A percentile compares a stretch with the other conserved stretches of the same genome.
Evolutionary conservation across 768 basidiomycete genomes (phyloP).

Genomic region (Dentipellis sp.): DNA sequence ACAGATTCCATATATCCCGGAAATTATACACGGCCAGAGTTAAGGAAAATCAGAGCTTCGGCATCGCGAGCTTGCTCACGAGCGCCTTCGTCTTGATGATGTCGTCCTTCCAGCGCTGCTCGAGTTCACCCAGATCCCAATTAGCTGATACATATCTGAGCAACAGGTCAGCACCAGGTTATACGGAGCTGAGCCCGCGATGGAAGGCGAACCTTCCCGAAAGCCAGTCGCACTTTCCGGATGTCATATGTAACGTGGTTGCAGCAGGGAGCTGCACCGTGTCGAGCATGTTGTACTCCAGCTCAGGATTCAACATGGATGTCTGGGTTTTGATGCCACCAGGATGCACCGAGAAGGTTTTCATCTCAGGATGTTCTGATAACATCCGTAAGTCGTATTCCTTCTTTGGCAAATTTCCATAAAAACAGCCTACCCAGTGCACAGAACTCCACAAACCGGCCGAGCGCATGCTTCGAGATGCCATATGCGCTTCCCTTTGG

Average conservation of each 20-base stretch:
- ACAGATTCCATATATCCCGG: too few relatives aligned
- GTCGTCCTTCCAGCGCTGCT: conserved; percentile 2
- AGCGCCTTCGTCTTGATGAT: neutral
- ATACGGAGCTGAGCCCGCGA: neutral
- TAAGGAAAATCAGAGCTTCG: neutral
- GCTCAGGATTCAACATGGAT: neutral
- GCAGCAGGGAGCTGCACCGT: conserved; percentile 15
- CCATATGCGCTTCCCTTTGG: conserved; percentile 2
- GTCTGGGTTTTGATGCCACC: conserved; percentile 1
- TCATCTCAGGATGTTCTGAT: conserved; percentile 5
- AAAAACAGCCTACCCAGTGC: neutral
- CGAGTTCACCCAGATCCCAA: conserved; percentile 2
- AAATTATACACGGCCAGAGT: too few relatives aligned
- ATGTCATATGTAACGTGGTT: conserved; percentile 14
- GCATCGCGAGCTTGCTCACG: conserved; percentile 2
- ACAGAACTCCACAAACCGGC: conserved; percentile 5
- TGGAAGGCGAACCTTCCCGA: conserved; percentile 12
- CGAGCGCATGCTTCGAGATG: conserved; percentile 3
- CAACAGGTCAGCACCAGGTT: neutral
- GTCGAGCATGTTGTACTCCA: conserved; percentile 4
- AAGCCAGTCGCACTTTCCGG: conserved; percentile 16
- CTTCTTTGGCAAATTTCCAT: neutral
- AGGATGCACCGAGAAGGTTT: conserved; percentile 5
- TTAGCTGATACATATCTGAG: conserved; percentile 1
- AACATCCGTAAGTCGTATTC: too few relatives aligned